Base-by-base conservation (phyloP, 495 filamentous ascomycete genomes). In the Staphylotrichum tortipilum region DNA sequence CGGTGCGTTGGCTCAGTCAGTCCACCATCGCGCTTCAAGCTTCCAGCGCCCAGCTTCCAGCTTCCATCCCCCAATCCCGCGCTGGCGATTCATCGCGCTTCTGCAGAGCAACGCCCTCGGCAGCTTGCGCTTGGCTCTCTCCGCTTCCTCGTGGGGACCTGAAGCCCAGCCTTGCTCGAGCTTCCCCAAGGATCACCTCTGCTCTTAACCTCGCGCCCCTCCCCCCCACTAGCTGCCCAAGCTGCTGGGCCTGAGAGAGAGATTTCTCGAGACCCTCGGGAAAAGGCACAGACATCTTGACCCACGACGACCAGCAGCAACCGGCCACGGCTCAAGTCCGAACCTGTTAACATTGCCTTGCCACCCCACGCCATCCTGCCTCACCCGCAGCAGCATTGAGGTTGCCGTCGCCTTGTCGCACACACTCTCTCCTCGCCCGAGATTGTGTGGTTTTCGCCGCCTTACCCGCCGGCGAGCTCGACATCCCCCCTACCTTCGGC, bases 81-180 rank as follows among this genome's bases (percentile, higher is more conserved):
- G 52, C 37, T 39, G 47, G 38, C 47, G 46, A 61, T 49, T 51
- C 54, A 54, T 54, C 46, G 37, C 49, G 40, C 50, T 40, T 24
- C 43, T 8, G 40, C 43, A 53, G 31, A 21, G 17, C 44, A 50
- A 44, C 49, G 17, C 36, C 19, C 37, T 49, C 33, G 37, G 37
- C 44, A 21, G 43, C 15, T 22, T 31, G 41, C 26, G 30, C 37
- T 38, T 41, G 30, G 31, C 19, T 30, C 39, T 38, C 22, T 15
- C 45, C 33, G 33, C 31, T 21, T 37, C 34, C 34, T 24, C 18
- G 30, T 24, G 41, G 37, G 11, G 29, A 28, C 26, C 35, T 54
- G 24, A 22, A 22, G 38, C 29, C 44, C 22, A 28, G 30, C 33
- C 36, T 34, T 17, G 10, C 15, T 6, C 30, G 11, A 14, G 22